Conservation (phyloP, 352 stramenopile genomes). For the Phytophthora pluvialis region DNA sequence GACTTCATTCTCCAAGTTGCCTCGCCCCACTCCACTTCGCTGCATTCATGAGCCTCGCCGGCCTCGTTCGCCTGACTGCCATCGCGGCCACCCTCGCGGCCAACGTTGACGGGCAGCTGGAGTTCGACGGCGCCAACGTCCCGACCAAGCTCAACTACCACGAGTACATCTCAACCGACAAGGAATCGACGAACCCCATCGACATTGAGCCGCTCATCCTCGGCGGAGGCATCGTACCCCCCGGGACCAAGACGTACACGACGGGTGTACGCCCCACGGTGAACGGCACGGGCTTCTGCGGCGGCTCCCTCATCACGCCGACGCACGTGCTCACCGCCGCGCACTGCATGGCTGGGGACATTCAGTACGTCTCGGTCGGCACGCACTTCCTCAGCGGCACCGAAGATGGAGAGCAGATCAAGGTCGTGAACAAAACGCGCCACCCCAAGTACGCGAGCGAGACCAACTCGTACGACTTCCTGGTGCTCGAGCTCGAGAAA, state of each 20-base stretch:
- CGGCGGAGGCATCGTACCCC: slow-evolving; percentile 44
- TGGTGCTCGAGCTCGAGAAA: slow-evolving; percentile 57
- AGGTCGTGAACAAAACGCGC: slow-evolving; percentile 49
- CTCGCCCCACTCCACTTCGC: background rate
- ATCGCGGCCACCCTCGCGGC: slow-evolving; percentile 30
- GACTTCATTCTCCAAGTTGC: slow-evolving; percentile 30
- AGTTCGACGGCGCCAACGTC: slow-evolving; percentile 19
- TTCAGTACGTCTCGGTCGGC: slow-evolving; percentile 61
- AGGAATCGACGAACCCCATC: slow-evolving; percentile 15
- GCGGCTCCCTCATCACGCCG: slow-evolving; percentile 67
- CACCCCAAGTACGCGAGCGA: slow-evolving; percentile 56
- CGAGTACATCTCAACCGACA: slow-evolving; percentile 28
- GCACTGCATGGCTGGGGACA: slow-evolving; percentile 53
- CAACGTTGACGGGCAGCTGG: slow-evolving; percentile 20
- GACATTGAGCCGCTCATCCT: slow-evolving; percentile 51
- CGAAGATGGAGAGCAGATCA: slow-evolving; percentile 52
- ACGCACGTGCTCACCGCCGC: slow-evolving; percentile 69
- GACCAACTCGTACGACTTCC: slow-evolving; percentile 61
- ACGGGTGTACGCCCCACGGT: slow-evolving; percentile 44
- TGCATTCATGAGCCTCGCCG: slow-evolving; percentile 22
- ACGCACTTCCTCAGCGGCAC: slow-evolving; percentile 57
- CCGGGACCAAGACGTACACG: slow-evolving; percentile 58
- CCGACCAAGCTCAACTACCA: slow-evolving; percentile 38
- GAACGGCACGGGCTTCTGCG: slow-evolving; percentile 53
- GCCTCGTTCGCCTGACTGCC: slow-evolving; percentile 23